Percentiles rank a stretch among this genome's conserved stretches.
Evolutionary conservation across 1,284 basidiomycete genomes (phyloP).

Genomic region (Lentinula novae-zelandiae): DNA sequence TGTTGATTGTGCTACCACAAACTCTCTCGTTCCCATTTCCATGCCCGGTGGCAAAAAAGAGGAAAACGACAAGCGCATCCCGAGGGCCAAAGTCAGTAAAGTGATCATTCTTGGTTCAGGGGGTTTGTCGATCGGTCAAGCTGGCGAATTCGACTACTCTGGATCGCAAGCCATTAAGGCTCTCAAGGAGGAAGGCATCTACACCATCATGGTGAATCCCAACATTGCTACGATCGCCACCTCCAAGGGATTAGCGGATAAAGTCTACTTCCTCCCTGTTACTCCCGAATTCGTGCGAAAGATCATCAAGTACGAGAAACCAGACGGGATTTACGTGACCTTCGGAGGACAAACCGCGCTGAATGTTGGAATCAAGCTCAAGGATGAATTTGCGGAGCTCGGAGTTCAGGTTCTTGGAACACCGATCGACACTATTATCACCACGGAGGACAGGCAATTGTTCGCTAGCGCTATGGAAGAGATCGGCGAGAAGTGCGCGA

Average conservation of each 20-base stretch:
- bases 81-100: constrained; percentile 83
- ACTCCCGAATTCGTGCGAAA: constrained; percentile 97
- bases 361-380: constrained; percentile 95
- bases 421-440: constrained; percentile 96
- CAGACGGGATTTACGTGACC: constrained; percentile 98
- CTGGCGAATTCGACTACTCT: constrained; percentile 99
- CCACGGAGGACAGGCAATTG: constrained; percentile 93
- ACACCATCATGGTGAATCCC: constrained; percentile 97
- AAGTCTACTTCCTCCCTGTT: constrained; percentile 98
- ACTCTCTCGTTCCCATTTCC: constrained; percentile 67
- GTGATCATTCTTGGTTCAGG: constrained; percentile 98
- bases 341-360: constrained; percentile 98
- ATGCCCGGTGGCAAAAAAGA: constrained; percentile 88
- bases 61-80: constrained; percentile 78
- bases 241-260: constrained; percentile 95
- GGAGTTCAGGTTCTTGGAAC: constrained; percentile 95
- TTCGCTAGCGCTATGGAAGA: constrained; percentile 95
- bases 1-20: constrained; percentile 70
- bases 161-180: constrained; percentile 99
- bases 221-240: constrained; percentile 99
- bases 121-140: constrained; percentile 96
- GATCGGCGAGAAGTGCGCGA: constrained; percentile 94
- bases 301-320: constrained; percentile 97
- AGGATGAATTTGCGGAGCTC: constrained; percentile 87
- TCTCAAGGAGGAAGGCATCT: constrained; percentile 97